Percentiles rank a stretch among this genome's conserved stretches.
Conservation (phyloP, 352 stramenopile species). For the Phytopythium chamaehyphon region DNA sequence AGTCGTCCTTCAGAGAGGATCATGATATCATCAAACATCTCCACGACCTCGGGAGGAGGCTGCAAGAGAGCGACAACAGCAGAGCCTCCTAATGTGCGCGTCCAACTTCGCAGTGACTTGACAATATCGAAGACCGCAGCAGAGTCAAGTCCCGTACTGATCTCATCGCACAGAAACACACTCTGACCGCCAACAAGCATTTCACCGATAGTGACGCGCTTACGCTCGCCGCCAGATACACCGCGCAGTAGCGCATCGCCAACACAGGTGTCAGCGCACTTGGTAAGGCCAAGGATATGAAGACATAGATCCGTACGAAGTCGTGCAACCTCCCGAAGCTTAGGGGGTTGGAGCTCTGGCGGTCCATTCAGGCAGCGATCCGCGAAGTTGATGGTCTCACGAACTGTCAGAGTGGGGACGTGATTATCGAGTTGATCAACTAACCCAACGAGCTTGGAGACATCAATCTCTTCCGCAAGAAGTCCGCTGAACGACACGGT, state of each 20-base stretch:
- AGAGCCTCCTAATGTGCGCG: slow-evolving; percentile 22
- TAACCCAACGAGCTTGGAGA: slow-evolving; percentile 41
- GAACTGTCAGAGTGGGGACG: slow-evolving; percentile 87
- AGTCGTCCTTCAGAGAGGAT: slow-evolving; percentile 85
- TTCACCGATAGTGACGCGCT: slow-evolving; percentile 75
- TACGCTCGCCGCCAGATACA: slow-evolving; percentile 84
- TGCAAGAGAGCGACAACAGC: slow-evolving; percentile 19
- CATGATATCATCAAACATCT: slow-evolving; percentile 91
- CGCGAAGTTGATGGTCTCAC: slow-evolving; percentile 92
- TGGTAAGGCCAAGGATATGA: slow-evolving; percentile 58
- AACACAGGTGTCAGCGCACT: slow-evolving; percentile 81
- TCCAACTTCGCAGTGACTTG: slow-evolving; percentile 36
- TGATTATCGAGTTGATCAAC: slow-evolving; percentile 78
- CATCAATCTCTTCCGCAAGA: slow-evolving; percentile 20
- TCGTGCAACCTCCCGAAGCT: slow-evolving; percentile 44
- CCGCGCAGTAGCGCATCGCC: slow-evolving; percentile 80
- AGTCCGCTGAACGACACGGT: slow-evolving; percentile 29
- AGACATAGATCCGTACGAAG: slow-evolving; percentile 54
- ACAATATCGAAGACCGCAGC: slow-evolving; percentile 34
- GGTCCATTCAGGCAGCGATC: slow-evolving; percentile 73
- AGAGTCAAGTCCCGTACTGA: slow-evolving; percentile 33
- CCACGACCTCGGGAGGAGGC: slow-evolving; percentile 82
- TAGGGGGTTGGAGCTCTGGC: slow-evolving; percentile 24
- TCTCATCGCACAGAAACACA: slow-evolving; percentile 68
- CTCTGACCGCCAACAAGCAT: slow-evolving; percentile 24